Evolutionary conservation across 2,329 filamentous ascomycete genomes (phyloP).

Genomic region (Xylaria hypoxylon): DNA sequence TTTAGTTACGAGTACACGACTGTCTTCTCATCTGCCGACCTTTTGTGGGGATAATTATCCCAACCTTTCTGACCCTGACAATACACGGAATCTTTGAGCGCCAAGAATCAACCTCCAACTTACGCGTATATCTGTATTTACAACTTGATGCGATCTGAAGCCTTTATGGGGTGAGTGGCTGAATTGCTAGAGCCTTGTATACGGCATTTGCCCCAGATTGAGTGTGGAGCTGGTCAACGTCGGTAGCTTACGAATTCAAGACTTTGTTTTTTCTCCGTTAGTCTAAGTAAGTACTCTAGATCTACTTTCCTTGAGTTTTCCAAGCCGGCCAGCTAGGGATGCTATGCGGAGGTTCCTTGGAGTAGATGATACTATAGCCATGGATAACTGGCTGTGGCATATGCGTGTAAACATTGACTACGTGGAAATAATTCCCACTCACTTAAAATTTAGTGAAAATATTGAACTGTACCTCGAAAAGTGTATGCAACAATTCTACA

Average conservation of each 20-base stretch:
- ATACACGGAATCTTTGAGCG: conserved; percentile 9
- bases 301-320: conserved; percentile 2
- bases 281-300: background rate
- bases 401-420: background rate
- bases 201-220: conserved; percentile 31
- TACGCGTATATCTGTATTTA: conserved; percentile 2
- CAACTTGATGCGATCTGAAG: background rate
- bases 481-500: no score
- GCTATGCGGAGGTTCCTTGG: background rate
- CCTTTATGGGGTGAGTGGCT: conserved; percentile 18
- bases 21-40: conserved; percentile 29
- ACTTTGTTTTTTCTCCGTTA: background rate
- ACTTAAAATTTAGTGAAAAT: no score
- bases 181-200: conserved; percentile 24
- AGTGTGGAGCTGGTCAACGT: conserved; percentile 23
- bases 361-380: background rate
- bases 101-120: conserved; percentile 13
- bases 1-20: conserved; percentile 10
- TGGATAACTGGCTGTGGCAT: background rate
- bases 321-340: background rate
- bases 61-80: background rate
- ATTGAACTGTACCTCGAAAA: no score
- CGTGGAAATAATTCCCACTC: no score
- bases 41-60: no score
- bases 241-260: background rate